Conservation (phyloP, 768 basidiomycete species). For the Leccinellum albellum region DNA sequence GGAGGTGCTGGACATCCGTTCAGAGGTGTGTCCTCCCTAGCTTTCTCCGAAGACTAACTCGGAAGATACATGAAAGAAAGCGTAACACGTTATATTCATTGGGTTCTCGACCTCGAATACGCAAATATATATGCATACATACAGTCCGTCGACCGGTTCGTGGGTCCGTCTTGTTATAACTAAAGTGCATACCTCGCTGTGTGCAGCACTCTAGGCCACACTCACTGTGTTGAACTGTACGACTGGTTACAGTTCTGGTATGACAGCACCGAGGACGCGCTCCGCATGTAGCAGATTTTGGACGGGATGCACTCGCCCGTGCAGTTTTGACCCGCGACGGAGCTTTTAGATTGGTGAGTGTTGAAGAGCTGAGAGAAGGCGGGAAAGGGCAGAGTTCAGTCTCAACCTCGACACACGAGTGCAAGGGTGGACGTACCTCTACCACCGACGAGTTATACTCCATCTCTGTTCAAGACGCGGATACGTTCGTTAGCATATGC, state of each 20-base stretch:
- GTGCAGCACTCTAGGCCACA: not conserved
- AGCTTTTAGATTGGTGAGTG: constrained; percentile 67
- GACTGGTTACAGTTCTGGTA: constrained; percentile 56
- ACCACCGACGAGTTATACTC: constrained; percentile 19
- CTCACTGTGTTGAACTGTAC: constrained; percentile 54
- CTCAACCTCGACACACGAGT: not conserved
- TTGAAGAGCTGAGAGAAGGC: constrained; percentile 49
- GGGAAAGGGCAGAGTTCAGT: not conserved
- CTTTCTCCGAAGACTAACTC: not conserved
- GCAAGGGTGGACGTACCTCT: constrained; percentile 12
- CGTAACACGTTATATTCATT: not conserved
- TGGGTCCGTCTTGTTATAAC: not conserved
- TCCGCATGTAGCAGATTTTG: constrained; percentile 71
- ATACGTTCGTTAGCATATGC: not conserved
- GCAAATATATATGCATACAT: not conserved
- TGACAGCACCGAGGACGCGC: constrained; percentile 59
- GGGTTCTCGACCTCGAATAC: not conserved
- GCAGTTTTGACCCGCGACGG: constrained; percentile 48
- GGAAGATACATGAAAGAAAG: not conserved
- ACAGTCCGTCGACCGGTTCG: not conserved
- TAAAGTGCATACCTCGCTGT: not conserved
- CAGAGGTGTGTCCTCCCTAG: not conserved
- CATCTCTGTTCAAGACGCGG: constrained; percentile 21
- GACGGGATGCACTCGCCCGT: constrained; percentile 52
- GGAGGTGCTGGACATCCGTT: not conserved